phyloP scores from a whole-genome alignment of 495 filamentous ascomycete species.

The Aspergillus nidulans region DNA sequence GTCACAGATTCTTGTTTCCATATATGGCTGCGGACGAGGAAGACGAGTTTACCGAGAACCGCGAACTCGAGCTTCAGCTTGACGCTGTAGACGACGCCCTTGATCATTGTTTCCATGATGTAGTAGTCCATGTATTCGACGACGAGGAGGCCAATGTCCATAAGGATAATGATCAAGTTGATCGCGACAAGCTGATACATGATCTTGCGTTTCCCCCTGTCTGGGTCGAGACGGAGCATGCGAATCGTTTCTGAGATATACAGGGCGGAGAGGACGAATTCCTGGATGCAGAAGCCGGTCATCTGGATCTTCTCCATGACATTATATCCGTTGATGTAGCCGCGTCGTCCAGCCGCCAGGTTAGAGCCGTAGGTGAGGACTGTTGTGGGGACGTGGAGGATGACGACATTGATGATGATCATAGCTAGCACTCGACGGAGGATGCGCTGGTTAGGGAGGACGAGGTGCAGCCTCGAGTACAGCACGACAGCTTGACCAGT shows the following conservation, averaged over 20 bases:
- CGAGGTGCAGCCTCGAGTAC: constrained; percentile 63
- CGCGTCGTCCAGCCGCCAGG: constrained; percentile 21
- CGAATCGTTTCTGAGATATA: constrained; percentile 56
- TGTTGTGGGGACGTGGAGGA: constrained; percentile 54
- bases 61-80: constrained; percentile 66
- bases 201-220: constrained; percentile 45
- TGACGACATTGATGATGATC: constrained; percentile 53
- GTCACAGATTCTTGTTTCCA: constrained; percentile 39
- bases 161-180: constrained; percentile 52
- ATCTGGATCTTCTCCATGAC: constrained; percentile 63
- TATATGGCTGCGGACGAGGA: constrained; percentile 35
- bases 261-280: constrained; percentile 54
- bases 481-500: constrained; percentile 63
- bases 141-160: constrained; percentile 53
- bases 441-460: constrained; percentile 45
- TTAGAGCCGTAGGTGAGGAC: constrained; percentile 56
- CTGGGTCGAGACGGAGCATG: constrained; percentile 43
- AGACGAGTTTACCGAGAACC: constrained; percentile 49
- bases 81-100: constrained; percentile 58
- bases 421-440: constrained; percentile 51
- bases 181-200: constrained; percentile 56
- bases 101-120: constrained; percentile 56
- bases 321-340: constrained; percentile 42
- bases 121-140: constrained; percentile 55
- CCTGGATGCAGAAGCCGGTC: constrained; percentile 58